These are phyloP conservation scores for Raphanus sativus DNA, from an alignment of 345 rosid species.

Conservation along the genomic window DNA sequence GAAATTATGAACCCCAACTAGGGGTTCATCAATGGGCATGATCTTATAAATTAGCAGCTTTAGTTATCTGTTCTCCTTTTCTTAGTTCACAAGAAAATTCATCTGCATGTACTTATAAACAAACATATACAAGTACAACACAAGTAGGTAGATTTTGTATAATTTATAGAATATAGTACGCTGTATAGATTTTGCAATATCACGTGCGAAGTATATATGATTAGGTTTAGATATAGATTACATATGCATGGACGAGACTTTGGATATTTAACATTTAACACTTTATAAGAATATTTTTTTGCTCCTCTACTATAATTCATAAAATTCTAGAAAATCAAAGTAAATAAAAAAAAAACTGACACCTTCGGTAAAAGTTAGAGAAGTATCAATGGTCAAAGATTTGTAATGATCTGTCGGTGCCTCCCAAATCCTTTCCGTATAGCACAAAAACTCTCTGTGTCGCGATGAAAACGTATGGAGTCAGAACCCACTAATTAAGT, in stretches of 20 bases:
- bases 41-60: slow-evolving; percentile 12
- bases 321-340: neutral
- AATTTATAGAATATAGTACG: neutral
- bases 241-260: slow-evolving; percentile 26
- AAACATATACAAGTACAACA: neutral
- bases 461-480: slow-evolving; percentile 18
- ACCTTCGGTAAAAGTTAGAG: neutral
- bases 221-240: slow-evolving; percentile 21
- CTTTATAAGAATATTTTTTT: neutral
- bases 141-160: slow-evolving; percentile 8
- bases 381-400: slow-evolving; percentile 67
- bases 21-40: too few relatives aligned
- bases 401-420: slow-evolving; percentile 53
- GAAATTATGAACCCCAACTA: too few relatives aligned
- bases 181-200: slow-evolving; percentile 19
- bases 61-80: slow-evolving; percentile 11
- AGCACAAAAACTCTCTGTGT: slow-evolving; percentile 28
- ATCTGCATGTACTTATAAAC: slow-evolving; percentile 18
- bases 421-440: slow-evolving; percentile 45
- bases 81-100: neutral
- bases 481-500: neutral
- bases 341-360: neutral
- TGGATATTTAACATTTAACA: neutral
- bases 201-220: slow-evolving; percentile 33
- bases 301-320: neutral